Evolutionary conservation across 129 eudicot genomes (phyloP).

Genomic region (Lonicera japonica): DNA sequence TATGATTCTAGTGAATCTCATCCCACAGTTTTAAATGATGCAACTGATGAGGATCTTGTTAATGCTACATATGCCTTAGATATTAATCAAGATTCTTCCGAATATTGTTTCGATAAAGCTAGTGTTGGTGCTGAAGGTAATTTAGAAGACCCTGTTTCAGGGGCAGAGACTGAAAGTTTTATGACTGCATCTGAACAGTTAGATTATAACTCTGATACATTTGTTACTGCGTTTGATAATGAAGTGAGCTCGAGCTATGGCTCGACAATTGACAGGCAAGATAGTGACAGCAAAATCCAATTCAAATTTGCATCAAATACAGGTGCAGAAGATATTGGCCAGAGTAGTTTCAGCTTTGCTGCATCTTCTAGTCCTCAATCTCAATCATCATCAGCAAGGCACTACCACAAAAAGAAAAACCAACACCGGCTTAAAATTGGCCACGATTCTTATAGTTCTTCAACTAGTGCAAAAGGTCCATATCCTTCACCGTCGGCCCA

Average conservation of each 20-base stretch:
- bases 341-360: conserved; percentile 50
- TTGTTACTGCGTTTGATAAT: conserved; percentile 44
- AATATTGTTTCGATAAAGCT: conserved; percentile 18
- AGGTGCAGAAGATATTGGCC: conserved; percentile 34
- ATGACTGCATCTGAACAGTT: conserved; percentile 58
- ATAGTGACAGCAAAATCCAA: too few relatives aligned
- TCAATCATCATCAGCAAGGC: conserved; percentile 39
- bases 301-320: conserved; percentile 42
- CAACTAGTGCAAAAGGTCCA: conserved; percentile 22
- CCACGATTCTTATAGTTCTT: conserved; percentile 39
- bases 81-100: conserved; percentile 40
- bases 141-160: conserved; percentile 36
- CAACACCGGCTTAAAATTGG: conserved; percentile 42
- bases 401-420: conserved; percentile 55
- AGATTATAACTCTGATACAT: conserved; percentile 48
- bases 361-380: conserved; percentile 47
- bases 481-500: conserved; percentile 28
- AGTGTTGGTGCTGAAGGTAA: conserved; percentile 20
- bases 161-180: conserved; percentile 79
- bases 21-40: conserved; percentile 30
- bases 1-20: conserved; percentile 34
- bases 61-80: conserved; percentile 42
- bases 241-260: conserved; percentile 29
- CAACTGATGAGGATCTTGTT: conserved; percentile 49
- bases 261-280: conserved; percentile 29